These are phyloP conservation scores for Helianthus tuberosus DNA, from an alignment of 129 eudicot species.

Conservation along the genomic window DNA sequence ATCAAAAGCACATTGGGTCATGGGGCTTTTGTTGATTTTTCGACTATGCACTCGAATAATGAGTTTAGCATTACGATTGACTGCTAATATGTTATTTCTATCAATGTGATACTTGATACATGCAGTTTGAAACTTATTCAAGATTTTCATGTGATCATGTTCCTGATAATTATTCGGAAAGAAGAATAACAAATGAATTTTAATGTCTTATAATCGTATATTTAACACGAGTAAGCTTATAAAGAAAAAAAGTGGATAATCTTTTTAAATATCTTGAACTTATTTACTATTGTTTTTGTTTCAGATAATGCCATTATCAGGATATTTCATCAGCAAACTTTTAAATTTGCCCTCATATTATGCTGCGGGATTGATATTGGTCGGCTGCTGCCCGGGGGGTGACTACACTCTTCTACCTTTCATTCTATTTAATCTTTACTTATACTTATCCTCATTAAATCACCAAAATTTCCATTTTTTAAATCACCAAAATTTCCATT, in stretches of 20 bases:
- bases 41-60: neutral
- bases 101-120: neutral
- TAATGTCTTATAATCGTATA: neutral
- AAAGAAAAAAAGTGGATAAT: neutral
- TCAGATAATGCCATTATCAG: slow-evolving; percentile 98
- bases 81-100: neutral
- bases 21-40: slow-evolving; percentile 2
- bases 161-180: neutral
- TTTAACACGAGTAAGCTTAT: neutral
- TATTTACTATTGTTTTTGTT: slow-evolving; percentile 18
- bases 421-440: neutral
- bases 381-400: slow-evolving; percentile 99
- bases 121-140: neutral
- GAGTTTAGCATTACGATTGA: slow-evolving; percentile 7
- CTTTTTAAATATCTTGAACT: neutral
- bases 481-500: no score
- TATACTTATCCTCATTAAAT: slow-evolving; percentile 20
- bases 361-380: slow-evolving; percentile 98
- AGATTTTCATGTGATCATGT: neutral
- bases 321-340: slow-evolving; percentile 65
- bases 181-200: neutral
- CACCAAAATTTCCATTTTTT: slow-evolving; percentile 22
- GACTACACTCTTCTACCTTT: slow-evolving; percentile 27
- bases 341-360: slow-evolving; percentile 78
- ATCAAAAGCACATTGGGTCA: neutral